Evolutionary conservation across 1,284 basidiomycete species (phyloP), one percentile per base, ranked within the genome.

Genomic region (Pterulicium gracile): DNA sequence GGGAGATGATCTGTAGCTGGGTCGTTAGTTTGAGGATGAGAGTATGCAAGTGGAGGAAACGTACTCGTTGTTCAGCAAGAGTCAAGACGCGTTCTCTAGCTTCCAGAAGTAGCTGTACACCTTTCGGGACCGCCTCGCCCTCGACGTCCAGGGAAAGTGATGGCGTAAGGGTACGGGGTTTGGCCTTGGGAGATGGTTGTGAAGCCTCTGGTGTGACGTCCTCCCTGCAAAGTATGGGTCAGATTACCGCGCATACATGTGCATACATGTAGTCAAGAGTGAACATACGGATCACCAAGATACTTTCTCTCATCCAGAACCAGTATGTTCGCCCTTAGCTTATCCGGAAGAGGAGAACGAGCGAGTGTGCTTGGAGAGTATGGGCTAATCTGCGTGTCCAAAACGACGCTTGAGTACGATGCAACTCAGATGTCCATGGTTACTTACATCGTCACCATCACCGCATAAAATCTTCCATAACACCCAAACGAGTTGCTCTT

Each of bases 391-490:
- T 85, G 47, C 3, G 15, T 44, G 39, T 43, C n/a, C n/a, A n/a
- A n/a, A n/a, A n/a, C n/a, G n/a, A n/a, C n/a, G n/a, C n/a, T n/a
- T n/a, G n/a, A n/a, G n/a, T n/a, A n/a, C n/a, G n/a, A n/a, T n/a
- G n/a, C n/a, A n/a, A n/a, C n/a, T n/a, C n/a, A n/a, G n/a, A n/a
- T n/a, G n/a, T n/a, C n/a, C n/a, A n/a, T n/a, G n/a, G n/a, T n/a
- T n/a, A n/a, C n/a, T n/a, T 51, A 86, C 84, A 68, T 87, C 83
- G 51, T 75, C 77, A 7, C 84, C 84, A 57, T 86, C 82, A 43
- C 84, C 84, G 57, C 77, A 81, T 47, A 87, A 63, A 48, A 87
- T 81, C 64, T 87, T 87, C 82, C 82, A 87, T 47, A 87, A 65
- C 24, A 87, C 83, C 83, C 84, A 87, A 24, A 86, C 79, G 42